Evolutionary conservation across 306 rosid genomes (phyloP).

Genomic region (Medicago truncatula): MtrunA17r5.0-ANR NC_053045.1:50485501-50486000

Average conservation of each 20-base stretch:
- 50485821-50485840: slow-evolving; percentile 57
- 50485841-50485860: slow-evolving; percentile 62
- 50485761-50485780: slow-evolving; percentile 87
- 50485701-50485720: slow-evolving; percentile 87
- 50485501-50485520: slow-evolving; percentile 66
- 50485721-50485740: slow-evolving; percentile 81
- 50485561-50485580: slow-evolving; percentile 78
- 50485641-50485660: slow-evolving; percentile 78
- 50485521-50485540: slow-evolving; percentile 50
- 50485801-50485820: slow-evolving; percentile 45
- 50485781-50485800: slow-evolving; percentile 56
- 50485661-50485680: slow-evolving; percentile 83
- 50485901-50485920: slow-evolving; percentile 66
- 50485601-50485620: slow-evolving; percentile 77
- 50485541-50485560: slow-evolving; percentile 63
- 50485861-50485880: slow-evolving; percentile 65
- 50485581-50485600: slow-evolving; percentile 88
- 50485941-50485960: slow-evolving; percentile 79
- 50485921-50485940: slow-evolving; percentile 66
- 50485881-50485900: slow-evolving; percentile 63
- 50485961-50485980: slow-evolving; percentile 60
- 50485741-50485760: slow-evolving; percentile 73
- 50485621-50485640: slow-evolving; percentile 78
- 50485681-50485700: slow-evolving; percentile 75
- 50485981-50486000: slow-evolving; percentile 72